phyloP scores from a whole-genome alignment of 2,329 filamentous ascomycete genomes.

The Diaporthe velutina region DNA sequence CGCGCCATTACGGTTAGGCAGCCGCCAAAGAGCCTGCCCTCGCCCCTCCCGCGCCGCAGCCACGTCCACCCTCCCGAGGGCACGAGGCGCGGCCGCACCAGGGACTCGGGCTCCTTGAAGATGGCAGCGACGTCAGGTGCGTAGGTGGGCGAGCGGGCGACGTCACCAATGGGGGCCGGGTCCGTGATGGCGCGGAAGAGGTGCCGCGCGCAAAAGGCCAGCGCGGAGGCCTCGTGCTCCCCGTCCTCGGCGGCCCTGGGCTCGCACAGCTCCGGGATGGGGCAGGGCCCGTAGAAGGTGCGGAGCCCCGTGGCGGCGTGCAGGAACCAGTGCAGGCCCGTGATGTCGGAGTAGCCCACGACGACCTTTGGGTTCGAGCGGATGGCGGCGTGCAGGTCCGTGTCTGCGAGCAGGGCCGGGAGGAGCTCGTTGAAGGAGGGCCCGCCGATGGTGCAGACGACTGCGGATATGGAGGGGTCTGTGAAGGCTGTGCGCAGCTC shows the following conservation, averaged over 20 bases:
- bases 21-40: conserved; percentile 60
- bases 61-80: conserved; percentile 51
- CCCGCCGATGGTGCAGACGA: conserved; percentile 57
- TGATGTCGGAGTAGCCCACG: conserved; percentile 58
- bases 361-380: conserved; percentile 55
- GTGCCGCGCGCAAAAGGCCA: conserved; percentile 31
- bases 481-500: conserved; percentile 55
- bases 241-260: conserved; percentile 47
- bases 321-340: conserved; percentile 57
- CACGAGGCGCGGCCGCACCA: conserved; percentile 39
- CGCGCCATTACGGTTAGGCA: conserved; percentile 57
- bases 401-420: conserved; percentile 52
- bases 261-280: conserved; percentile 55
- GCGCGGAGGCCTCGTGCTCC: conserved; percentile 39
- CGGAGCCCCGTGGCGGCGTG: conserved; percentile 53
- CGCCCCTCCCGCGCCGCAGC: conserved; percentile 50
- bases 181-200: conserved; percentile 50
- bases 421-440: conserved; percentile 55
- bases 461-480: conserved; percentile 50
- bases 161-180: conserved; percentile 46
- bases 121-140: conserved; percentile 43
- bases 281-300: conserved; percentile 58
- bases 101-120: conserved; percentile 43
- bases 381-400: conserved; percentile 49
- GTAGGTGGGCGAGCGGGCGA: conserved; percentile 49